Evolutionary conservation across 73 alveolate genomes (phyloP).

Genomic region (Blepharisma japonicum): DNA sequence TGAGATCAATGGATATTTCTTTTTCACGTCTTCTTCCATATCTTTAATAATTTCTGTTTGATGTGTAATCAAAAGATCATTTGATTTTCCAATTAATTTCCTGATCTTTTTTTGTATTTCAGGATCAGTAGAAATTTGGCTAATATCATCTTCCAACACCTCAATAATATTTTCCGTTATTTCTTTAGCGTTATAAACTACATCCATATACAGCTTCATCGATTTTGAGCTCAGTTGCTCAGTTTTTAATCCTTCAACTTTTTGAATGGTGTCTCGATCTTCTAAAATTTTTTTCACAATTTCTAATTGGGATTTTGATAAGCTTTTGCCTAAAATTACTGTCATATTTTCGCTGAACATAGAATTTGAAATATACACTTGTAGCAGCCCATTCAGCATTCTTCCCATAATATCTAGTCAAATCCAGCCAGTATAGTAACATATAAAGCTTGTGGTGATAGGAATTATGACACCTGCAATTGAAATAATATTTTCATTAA

Average conservation of each 20-base stretch:
- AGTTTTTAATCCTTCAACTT: background rate
- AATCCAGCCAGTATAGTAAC: background rate
- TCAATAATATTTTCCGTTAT: background rate
- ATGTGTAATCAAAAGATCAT: background rate
- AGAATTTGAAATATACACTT: background rate
- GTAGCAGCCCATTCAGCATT: background rate
- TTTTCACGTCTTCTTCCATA: background rate
- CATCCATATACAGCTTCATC: background rate
- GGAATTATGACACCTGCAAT: background rate
- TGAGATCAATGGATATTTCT: background rate
- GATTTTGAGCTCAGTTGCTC: background rate
- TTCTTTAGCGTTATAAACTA: background rate
- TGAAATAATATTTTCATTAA: background rate
- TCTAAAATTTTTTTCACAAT: background rate
- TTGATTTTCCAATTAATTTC: background rate
- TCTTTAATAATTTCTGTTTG: background rate
- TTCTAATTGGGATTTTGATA: background rate
- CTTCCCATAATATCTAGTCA: background rate
- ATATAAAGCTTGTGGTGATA: background rate
- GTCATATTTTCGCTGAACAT: background rate
- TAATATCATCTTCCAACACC: background rate
- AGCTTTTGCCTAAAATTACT: background rate
- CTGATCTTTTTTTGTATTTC: background rate
- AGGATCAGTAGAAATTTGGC: background rate
- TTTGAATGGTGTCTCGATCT: background rate